These are phyloP conservation scores for Penicillium lividum DNA, from an alignment of 495 filamentous ascomycete genomes.

Conservation along the genomic window DNA sequence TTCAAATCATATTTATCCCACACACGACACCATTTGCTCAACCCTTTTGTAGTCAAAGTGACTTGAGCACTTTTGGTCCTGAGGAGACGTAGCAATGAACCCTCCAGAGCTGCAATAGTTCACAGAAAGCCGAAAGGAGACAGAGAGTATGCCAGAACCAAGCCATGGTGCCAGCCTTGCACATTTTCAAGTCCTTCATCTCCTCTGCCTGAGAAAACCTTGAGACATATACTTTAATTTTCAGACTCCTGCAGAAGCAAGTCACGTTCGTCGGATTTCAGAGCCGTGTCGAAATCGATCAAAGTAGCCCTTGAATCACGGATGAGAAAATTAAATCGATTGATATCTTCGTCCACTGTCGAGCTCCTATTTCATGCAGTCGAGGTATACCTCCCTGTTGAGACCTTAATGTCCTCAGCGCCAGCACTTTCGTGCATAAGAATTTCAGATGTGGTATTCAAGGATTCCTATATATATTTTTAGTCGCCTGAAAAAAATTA, in stretches of 20 bases:
- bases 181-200: conserved; percentile 9
- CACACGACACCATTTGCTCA: too few relatives aligned
- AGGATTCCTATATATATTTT: too few relatives aligned
- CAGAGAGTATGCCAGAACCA: too few relatives aligned
- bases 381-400: conserved; percentile 20
- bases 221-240: conserved; percentile 4
- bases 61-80: too few relatives aligned
- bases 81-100: too few relatives aligned
- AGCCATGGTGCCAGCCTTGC: too few relatives aligned
- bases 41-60: too few relatives aligned
- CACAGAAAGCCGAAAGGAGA: too few relatives aligned
- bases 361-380: conserved; percentile 40
- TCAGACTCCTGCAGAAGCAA: conserved; percentile 13
- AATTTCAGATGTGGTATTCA: too few relatives aligned
- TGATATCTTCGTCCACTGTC: conserved; percentile 41
- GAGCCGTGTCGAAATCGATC: conserved; percentile 36
- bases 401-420: conserved; percentile 29
- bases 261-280: conserved; percentile 11
- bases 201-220: conserved; percentile 13
- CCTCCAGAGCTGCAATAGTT: too few relatives aligned
- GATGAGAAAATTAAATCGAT: conserved; percentile 49
- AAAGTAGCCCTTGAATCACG: conserved; percentile 27
- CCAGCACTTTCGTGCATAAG: conserved; percentile 15
- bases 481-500: too few relatives aligned
- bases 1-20: too few relatives aligned